Percentiles rank a stretch among this genome's conserved stretches.
Evolutionary conservation across 2,329 filamentous ascomycete genomes (phyloP).

Genomic region (Pestalotiopsis sp.): DNA sequence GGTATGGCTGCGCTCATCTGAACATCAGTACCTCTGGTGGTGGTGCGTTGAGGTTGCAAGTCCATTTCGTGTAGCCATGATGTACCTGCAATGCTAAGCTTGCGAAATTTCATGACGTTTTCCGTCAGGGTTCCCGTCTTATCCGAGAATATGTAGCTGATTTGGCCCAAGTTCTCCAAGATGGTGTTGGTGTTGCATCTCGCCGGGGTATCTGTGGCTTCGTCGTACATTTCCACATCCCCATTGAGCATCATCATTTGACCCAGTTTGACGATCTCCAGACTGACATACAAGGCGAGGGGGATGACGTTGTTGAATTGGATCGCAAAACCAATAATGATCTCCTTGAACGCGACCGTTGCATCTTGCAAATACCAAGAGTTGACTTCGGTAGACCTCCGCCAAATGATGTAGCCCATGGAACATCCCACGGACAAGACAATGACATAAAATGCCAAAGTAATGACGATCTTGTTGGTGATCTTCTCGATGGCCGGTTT

Average conservation of each 20-base stretch:
- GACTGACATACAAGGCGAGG: slow-evolving; percentile 84
- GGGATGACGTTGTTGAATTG: slow-evolving; percentile 98
- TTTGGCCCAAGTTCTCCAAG: slow-evolving; percentile 88
- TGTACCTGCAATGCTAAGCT: slow-evolving; percentile 85
- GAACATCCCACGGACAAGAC: slow-evolving; percentile 80
- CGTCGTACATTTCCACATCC: slow-evolving; percentile 91
- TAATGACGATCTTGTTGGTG: slow-evolving; percentile 80
- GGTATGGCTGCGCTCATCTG: neutral
- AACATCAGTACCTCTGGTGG: neutral
- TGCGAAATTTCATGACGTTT: slow-evolving; percentile 94
- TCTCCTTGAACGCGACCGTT: slow-evolving; percentile 75
- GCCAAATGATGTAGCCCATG: slow-evolving; percentile 81
- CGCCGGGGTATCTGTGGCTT: slow-evolving; percentile 80
- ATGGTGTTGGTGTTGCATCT: slow-evolving; percentile 93
- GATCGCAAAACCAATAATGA: slow-evolving; percentile 88
- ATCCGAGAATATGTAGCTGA: slow-evolving; percentile 89
- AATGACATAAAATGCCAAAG: slow-evolving; percentile 80
- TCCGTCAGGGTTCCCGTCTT: slow-evolving; percentile 95
- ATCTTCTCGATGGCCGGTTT: slow-evolving; percentile 75
- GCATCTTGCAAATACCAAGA: slow-evolving; percentile 78
- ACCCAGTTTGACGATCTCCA: slow-evolving; percentile 84
- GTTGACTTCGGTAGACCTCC: slow-evolving; percentile 62
- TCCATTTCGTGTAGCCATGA: slow-evolving; percentile 87
- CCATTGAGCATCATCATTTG: slow-evolving; percentile 77
- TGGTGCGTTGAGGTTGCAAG: slow-evolving; percentile 38